These are phyloP conservation scores for Clitopilus hobsonii DNA, from an alignment of 768 basidiomycete genomes.

Conservation along the genomic window DNA sequence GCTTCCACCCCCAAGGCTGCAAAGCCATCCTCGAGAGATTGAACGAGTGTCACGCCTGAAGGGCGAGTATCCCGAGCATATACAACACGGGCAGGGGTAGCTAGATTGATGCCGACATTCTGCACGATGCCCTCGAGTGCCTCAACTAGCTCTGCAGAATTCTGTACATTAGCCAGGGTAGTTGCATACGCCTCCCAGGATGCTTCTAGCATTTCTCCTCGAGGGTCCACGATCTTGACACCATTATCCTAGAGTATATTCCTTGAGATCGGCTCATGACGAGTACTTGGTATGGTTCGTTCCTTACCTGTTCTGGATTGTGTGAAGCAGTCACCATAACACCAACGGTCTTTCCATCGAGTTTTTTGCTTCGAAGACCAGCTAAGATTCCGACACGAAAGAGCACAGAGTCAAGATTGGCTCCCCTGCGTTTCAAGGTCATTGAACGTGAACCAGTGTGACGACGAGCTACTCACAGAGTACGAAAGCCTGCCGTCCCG, in stretches of 20 bases:
- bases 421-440: conserved; percentile 41
- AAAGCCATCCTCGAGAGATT: conserved; percentile 81
- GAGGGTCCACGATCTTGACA: conserved; percentile 96
- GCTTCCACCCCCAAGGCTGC: conserved; percentile 62
- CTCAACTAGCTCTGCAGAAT: conserved; percentile 67
- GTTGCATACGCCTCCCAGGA: conserved; percentile 93
- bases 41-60: conserved; percentile 71
- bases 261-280: conserved; percentile 8
- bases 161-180: conserved; percentile 74
- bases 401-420: conserved; percentile 80
- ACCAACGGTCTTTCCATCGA: conserved; percentile 90
- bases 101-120: conserved; percentile 68
- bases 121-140: conserved; percentile 60
- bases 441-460: conserved; percentile 8
- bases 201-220: conserved; percentile 94
- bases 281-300: conserved; percentile 1
- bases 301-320: conserved; percentile 87
- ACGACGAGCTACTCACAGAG: conserved; percentile 52
- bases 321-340: conserved; percentile 99
- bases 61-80: conserved; percentile 94
- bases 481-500: conserved; percentile 94
- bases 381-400: conserved; percentile 92
- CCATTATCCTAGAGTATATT: conserved; percentile 83
- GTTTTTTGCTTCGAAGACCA: conserved; percentile 82
- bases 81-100: conserved; percentile 75